phyloP scores from a whole-genome alignment of 768 basidiomycete genomes.

The Suillus plorans region DNA sequence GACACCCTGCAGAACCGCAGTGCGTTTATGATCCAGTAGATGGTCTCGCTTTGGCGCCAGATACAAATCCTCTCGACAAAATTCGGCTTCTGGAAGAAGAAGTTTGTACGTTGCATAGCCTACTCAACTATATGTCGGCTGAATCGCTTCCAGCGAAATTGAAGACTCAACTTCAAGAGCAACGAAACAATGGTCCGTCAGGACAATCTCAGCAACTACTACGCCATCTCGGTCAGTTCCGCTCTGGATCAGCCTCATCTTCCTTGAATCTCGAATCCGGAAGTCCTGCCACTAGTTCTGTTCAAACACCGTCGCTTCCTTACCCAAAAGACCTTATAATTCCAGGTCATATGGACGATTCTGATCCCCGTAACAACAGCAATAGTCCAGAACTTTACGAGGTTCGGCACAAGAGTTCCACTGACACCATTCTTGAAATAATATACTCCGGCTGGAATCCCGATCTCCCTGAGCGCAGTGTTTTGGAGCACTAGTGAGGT shows the following conservation, averaged over 20 bases:
- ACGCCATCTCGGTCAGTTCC: conserved; percentile 14
- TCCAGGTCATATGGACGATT: conserved; percentile 35
- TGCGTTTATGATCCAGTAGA: conserved; percentile 88
- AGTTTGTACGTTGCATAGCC: conserved; percentile 50
- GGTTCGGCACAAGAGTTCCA: conserved; percentile 35
- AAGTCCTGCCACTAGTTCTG: conserved; percentile 11
- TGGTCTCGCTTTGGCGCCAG: conserved; percentile 72
- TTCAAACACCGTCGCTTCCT: conserved; percentile 8
- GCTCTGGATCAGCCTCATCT: conserved; percentile 23
- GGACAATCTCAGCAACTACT: conserved; percentile 16
- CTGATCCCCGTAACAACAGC: conserved; percentile 43
- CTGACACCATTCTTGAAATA: conserved; percentile 63
- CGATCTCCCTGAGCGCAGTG: conserved; percentile 74
- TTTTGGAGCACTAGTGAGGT: conserved; percentile 72
- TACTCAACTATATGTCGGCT: conserved; percentile 13
- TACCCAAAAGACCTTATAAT: conserved; percentile 15
- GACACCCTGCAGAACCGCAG: conserved; percentile 83
- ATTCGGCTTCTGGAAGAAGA: conserved; percentile 76
- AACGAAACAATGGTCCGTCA: conserved; percentile 43
- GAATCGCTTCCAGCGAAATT: conserved; percentile 49
- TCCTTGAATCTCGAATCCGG: conserved; percentile 15
- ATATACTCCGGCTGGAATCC: conserved; percentile 82
- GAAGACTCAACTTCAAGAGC: conserved; percentile 60
- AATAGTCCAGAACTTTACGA: conserved; percentile 51
- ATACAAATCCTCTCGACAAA: conserved; percentile 77